These are phyloP conservation scores for Chaetomiaceae sp. DNA, from an alignment of 2,329 filamentous ascomycete species.

Conservation along the genomic window DNA sequence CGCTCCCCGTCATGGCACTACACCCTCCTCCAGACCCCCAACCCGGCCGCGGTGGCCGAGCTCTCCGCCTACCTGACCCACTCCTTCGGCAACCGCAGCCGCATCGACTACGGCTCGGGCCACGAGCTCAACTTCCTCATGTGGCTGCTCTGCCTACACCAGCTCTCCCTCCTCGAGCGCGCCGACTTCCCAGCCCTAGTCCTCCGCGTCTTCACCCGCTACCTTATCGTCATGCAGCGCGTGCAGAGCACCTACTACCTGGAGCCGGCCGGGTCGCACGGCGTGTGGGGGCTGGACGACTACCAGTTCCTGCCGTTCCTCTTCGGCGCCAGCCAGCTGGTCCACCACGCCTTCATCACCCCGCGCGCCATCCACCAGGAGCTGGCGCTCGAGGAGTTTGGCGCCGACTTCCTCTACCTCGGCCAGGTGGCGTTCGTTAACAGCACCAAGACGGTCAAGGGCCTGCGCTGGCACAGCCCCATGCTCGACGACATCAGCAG, in stretches of 20 bases:
- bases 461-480: conserved; percentile 90
- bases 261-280: conserved; percentile 92
- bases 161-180: conserved; percentile 60
- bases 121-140: conserved; percentile 97
- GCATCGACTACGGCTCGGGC: conserved; percentile 95
- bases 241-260: conserved; percentile 93
- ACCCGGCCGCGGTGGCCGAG: conserved; percentile 55
- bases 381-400: conserved; percentile 80
- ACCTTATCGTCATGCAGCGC: conserved; percentile 79
- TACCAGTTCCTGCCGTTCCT: conserved; percentile 97
- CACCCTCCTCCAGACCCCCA: conserved; percentile 45
- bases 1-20: conserved; percentile 59
- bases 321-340: conserved; percentile 85
- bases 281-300: conserved; percentile 96
- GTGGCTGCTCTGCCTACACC: conserved; percentile 92
- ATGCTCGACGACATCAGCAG: conserved; percentile 98
- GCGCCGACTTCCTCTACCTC: conserved; percentile 79
- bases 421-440: conserved; percentile 94
- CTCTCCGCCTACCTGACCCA: conserved; percentile 74
- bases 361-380: conserved; percentile 81
- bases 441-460: conserved; percentile 91
- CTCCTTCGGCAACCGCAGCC: conserved; percentile 76
- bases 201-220: conserved; percentile 73
- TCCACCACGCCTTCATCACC: conserved; percentile 77
- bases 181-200: conserved; percentile 69